Evolutionary conservation across 2,329 filamentous ascomycete species (phyloP).

Genomic region (Exserohilum turcica): DNA sequence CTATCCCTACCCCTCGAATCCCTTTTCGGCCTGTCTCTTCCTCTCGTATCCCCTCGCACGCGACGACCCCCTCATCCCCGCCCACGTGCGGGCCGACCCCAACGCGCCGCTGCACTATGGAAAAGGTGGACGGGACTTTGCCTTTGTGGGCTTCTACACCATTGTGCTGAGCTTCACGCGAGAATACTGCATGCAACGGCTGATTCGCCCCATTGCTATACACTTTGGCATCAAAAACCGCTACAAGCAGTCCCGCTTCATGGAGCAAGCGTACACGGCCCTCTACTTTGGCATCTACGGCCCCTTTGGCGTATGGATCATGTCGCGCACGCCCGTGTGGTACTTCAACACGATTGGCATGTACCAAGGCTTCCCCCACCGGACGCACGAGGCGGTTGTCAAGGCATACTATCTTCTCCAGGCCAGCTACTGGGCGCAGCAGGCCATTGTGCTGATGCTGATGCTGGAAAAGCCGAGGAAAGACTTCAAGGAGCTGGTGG

Average conservation of each 20-base stretch:
- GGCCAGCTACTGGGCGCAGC: conserved; percentile 94
- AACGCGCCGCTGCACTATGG: conserved; percentile 69
- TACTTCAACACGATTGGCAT: conserved; percentile 92
- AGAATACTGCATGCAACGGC: conserved; percentile 92
- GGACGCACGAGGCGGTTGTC: conserved; percentile 77
- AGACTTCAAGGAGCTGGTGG: conserved; percentile 91
- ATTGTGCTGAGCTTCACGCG: conserved; percentile 90
- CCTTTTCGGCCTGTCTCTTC: conserved; percentile 81
- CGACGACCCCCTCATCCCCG: conserved; percentile 39
- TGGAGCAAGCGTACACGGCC: conserved; percentile 95
- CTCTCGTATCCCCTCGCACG: conserved; percentile 79
- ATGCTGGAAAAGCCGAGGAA: conserved; percentile 92
- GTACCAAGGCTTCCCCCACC: conserved; percentile 88
- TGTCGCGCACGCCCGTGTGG: conserved; percentile 90
- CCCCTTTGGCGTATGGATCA: conserved; percentile 85
- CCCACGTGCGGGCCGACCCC: conserved; percentile 45
- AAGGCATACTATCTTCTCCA: conserved; percentile 97
- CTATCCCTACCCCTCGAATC: conserved; percentile 79
- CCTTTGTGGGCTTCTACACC: conserved; percentile 87
- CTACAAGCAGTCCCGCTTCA: conserved; percentile 85
- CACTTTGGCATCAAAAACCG: conserved; percentile 71
- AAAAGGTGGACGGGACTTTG: conserved; percentile 85
- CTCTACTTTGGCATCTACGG: conserved; percentile 86
- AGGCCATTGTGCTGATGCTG: conserved; percentile 83
- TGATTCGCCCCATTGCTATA: conserved; percentile 77